Conservation (phyloP, 2,329 filamentous ascomycete species). For the Celoporthe dispersa region DNA sequence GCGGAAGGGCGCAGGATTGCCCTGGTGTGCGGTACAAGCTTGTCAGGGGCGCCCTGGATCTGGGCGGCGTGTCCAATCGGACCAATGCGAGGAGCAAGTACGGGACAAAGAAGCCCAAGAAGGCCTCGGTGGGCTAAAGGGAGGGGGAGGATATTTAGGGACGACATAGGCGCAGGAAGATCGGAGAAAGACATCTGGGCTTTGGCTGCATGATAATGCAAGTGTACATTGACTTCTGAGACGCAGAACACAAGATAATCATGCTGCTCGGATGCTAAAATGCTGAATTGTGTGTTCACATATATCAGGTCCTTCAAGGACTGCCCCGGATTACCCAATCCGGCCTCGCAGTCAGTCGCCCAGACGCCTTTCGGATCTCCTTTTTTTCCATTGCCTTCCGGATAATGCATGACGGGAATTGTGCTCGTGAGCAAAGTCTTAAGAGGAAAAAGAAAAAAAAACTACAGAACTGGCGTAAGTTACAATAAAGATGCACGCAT, state of each 20-base stretch:
- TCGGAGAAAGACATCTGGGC: neutral
- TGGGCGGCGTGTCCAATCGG: constrained; percentile 91
- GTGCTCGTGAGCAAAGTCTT: constrained; percentile 7
- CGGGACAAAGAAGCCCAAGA: constrained; percentile 98
- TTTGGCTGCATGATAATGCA: neutral
- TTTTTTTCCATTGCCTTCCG: constrained; percentile 15
- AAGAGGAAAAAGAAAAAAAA: neutral
- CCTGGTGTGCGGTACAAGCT: constrained; percentile 97
- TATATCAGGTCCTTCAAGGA: constrained; percentile 19
- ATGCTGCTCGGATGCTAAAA: constrained; percentile 1
- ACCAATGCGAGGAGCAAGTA: constrained; percentile 91
- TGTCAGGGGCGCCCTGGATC: constrained; percentile 86
- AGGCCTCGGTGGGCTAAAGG: constrained; percentile 58
- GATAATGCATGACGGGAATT: constrained; percentile 16
- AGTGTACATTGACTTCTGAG: neutral
- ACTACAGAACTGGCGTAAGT: constrained; percentile 15
- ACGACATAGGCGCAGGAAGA: neutral
- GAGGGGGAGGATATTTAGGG: too few relatives aligned
- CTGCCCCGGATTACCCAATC: constrained; percentile 16
- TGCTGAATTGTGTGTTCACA: neutral
- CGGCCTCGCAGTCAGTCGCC: constrained; percentile 17
- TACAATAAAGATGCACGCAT: constrained; percentile 13
- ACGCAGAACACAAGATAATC: neutral
- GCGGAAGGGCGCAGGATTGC: constrained; percentile 93
- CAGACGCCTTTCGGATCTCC: constrained; percentile 26